Evolutionary conservation across 2,329 filamentous ascomycete genomes (phyloP).

Genomic region (Neoscytalidium dimidiatum): DNA sequence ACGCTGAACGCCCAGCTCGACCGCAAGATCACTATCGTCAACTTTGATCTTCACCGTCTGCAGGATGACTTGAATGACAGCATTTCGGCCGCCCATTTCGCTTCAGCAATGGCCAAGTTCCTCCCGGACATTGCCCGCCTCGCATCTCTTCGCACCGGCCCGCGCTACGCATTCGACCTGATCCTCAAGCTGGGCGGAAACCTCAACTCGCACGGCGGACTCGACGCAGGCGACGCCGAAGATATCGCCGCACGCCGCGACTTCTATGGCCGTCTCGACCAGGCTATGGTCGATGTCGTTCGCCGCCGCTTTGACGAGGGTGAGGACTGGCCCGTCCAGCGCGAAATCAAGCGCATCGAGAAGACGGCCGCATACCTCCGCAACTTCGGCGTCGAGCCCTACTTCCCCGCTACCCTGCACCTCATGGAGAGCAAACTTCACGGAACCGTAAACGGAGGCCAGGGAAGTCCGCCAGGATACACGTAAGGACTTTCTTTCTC

Average conservation of each 20-base stretch:
- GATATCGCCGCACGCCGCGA: constrained; percentile 51
- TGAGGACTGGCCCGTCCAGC: constrained; percentile 53
- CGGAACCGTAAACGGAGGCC: constrained; percentile 11
- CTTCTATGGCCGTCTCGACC: constrained; percentile 53
- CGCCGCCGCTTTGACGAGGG: constrained; percentile 51
- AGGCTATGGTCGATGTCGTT: constrained; percentile 56
- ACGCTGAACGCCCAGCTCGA: constrained; percentile 59
- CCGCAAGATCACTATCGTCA: constrained; percentile 60
- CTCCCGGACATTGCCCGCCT: constrained; percentile 55
- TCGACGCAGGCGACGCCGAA: constrained; percentile 50
- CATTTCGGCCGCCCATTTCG: constrained; percentile 55
- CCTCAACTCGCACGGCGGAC: constrained; percentile 56
- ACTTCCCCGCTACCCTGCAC: constrained; percentile 55
- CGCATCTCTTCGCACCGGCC: constrained; percentile 48
- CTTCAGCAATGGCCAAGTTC: constrained; percentile 57
- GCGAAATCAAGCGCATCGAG: constrained; percentile 58
- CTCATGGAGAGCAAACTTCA: constrained; percentile 40
- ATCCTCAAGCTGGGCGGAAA: constrained; percentile 58
- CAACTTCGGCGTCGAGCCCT: constrained; percentile 55
- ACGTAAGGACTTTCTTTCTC: constrained; percentile 13
- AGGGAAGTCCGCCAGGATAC: constrained; percentile 16
- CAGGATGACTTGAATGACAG: constrained; percentile 58
- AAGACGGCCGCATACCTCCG: constrained; percentile 55
- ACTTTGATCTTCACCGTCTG: constrained; percentile 58
- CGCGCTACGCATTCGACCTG: constrained; percentile 55